Base-by-base conservation (phyloP, 1,284 basidiomycete species). In the Fomitiporia mediterranea region DNA sequence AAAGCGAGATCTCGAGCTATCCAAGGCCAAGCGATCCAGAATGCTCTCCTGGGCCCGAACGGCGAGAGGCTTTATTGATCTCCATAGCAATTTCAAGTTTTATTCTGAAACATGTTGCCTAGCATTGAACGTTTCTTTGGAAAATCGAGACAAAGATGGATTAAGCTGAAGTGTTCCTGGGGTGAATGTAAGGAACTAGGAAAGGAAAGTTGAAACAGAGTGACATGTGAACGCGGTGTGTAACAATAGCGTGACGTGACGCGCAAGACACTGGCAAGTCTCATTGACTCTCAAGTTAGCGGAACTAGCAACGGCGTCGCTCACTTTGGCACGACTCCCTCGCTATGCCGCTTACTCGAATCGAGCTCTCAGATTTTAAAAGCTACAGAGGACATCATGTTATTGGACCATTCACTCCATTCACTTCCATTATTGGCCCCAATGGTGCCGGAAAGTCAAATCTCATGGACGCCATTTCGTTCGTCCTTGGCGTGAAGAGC, bases 361-460 rank as follows among this genome's bases (percentile, higher is more conserved):
- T 95, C 58, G 92, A 95, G 72, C 74, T 95, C 35, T 89, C 81
- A 72, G 90, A 96, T 79, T 97, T 97, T 79, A 97, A 97, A 75
- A 63, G 57, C 51, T 69, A 59, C 66, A 87, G 91, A 61, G 89
- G 89, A 43, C 86, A 89, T 67, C 91, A 93, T 70, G 80, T 82
- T 39, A 92, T 96, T 48, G 94, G 94, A 0, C 94, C 94, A 3
- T 96, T 97, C 75, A 83, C 81, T 68, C 84, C 89, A 64, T 99
- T 99, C 72, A 96, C 94, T 0, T 95, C 93, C 15, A 83, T 98
- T 63, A 98, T 98, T 65, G 97, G 97, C 23, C 96, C 97, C 43
- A 99, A 99, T 86, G 97, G 97, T 57, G 94, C 95, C 2, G 97
- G 97, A 62, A 99, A 99, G 70, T 96, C 93, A 34, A 99, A 99